Conservation (phyloP, 768 basidiomycete species). For the Auricularia cornea region DNA sequence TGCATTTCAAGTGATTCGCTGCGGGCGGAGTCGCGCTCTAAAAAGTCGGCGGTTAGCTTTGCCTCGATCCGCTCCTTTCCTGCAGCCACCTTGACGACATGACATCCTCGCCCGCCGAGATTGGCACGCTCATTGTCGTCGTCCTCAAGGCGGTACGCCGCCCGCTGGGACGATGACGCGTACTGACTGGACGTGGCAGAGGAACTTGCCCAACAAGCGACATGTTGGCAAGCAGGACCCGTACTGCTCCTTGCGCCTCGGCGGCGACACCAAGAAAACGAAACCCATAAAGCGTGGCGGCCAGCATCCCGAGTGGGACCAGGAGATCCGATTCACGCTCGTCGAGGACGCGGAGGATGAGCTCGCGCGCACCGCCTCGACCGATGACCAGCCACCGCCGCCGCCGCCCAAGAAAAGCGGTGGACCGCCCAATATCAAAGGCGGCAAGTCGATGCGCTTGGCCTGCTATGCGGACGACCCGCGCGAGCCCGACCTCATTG, state of each 20-base stretch:
- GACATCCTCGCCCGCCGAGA: conserved; percentile 58
- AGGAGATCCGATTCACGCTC: conserved; percentile 89
- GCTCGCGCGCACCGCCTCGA: conserved; percentile 32
- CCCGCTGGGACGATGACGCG: neutral
- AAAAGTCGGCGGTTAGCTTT: neutral
- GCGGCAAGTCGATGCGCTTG: conserved; percentile 67
- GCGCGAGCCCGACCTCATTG: conserved; percentile 92
- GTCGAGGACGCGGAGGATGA: conserved; percentile 63
- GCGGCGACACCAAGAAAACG: conserved; percentile 78
- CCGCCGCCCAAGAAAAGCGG: conserved; percentile 50
- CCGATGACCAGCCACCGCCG: conserved; percentile 45
- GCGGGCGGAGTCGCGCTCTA: neutral
- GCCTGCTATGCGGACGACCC: conserved; percentile 93
- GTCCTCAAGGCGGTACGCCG: conserved; percentile 83
- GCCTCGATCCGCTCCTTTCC: conserved; percentile 5
- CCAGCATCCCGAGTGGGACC: conserved; percentile 99
- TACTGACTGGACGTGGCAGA: conserved; percentile 36
- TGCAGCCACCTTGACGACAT: conserved; percentile 25
- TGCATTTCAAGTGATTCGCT: too few relatives aligned
- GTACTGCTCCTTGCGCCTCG: conserved; percentile 73
- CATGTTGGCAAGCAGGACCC: conserved; percentile 98
- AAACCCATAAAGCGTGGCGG: conserved; percentile 95
- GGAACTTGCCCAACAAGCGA: conserved; percentile 82
- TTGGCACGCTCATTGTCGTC: conserved; percentile 91
- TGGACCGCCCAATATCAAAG: conserved; percentile 41